Conservation (phyloP, 495 filamentous ascomycete species). For the Penicillium canariense region DNA sequence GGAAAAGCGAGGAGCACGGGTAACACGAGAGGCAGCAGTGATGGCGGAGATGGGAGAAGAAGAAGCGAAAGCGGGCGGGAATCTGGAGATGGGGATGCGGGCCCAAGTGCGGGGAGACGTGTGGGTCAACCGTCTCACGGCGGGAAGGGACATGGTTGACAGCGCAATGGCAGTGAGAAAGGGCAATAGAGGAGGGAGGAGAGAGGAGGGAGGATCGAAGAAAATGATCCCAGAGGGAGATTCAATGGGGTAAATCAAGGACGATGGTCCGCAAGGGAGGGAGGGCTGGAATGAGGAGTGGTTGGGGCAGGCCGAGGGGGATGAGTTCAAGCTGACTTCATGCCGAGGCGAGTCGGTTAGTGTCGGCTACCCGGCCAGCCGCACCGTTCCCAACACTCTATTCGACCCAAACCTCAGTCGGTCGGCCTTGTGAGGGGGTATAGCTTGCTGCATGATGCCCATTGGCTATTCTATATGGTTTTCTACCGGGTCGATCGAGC, state of each 20-base stretch:
- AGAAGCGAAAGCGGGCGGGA: slow-evolving; percentile 27
- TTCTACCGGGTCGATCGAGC: background rate
- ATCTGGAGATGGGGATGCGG: slow-evolving; percentile 42
- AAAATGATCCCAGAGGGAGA: slow-evolving; percentile 2
- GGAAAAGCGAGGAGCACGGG: slow-evolving; percentile 35
- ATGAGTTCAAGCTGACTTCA: slow-evolving; percentile 27
- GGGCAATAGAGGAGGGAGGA: slow-evolving; percentile 16
- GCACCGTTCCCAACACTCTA: no score
- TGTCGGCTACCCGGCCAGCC: slow-evolving; percentile 22
- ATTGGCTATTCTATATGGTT: background rate
- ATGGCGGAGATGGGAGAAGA: slow-evolving; percentile 22
- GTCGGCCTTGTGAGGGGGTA: background rate
- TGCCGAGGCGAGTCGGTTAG: slow-evolving; percentile 32
- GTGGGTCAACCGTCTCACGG: slow-evolving; percentile 49
- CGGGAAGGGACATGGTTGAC: slow-evolving; percentile 30
- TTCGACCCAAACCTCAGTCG: background rate
- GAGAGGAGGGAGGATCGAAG: slow-evolving; percentile 11
- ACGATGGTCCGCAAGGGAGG: background rate
- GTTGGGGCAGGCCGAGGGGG: slow-evolving; percentile 5
- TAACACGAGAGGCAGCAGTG: slow-evolving; percentile 14
- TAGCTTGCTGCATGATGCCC: background rate
- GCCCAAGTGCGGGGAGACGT: slow-evolving; percentile 50
- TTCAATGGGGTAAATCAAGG: slow-evolving; percentile 10
- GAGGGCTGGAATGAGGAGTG: background rate
- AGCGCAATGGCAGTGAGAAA: slow-evolving; percentile 7